Base-by-base conservation (phyloP, 441 rosid species). In the Erodium chrysanthum region DNA sequence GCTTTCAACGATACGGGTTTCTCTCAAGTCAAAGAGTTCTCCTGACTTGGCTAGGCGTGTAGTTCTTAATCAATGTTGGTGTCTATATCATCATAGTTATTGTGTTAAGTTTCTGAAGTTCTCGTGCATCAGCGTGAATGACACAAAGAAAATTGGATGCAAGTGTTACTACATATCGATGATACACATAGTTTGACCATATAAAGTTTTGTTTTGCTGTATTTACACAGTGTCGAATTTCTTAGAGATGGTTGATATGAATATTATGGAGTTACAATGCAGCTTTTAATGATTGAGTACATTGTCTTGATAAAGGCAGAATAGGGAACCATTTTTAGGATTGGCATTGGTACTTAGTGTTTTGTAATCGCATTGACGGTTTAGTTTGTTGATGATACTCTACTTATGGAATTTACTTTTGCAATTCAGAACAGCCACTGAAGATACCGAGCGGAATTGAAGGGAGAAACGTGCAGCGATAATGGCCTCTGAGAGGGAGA, bases 401-500 rank as follows among this genome's bases (percentile, higher is more conserved):
- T 59, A 12, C 69, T 73, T 27, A 14, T 73, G 66, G 15, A 31
- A 62, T 62, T 50, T 72, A 20, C 54, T 61, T 68, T 21, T 63
- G 59, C 71, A 29, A 18, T 72, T 72, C 74, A 69, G 81, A 71
- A 73, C 59, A 9, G 46, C 65, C 46, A 29, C 46, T 59, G 63
- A 33, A 22, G 71, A 31, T 66, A 64, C 52, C 50, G 60, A 76
- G 63, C 46, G 67, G 70, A 52, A 50, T 54, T 64, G 44, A 58
- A 10, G 29, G 46, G 59, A 65, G 44, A 66, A 67, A 27, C 58
- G 44, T 27, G 7, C 33, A 65, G 11, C 14, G 48, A 63, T 67
- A 3, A 77, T 80, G 83, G 80, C 74, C 29, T 78, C 83, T 20
- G 84, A 83, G 78, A 80, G 81, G 78, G 87, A 85, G 66, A 66